These are phyloP conservation scores for Boeremia exigua DNA, from an alignment of 2,329 filamentous ascomycete genomes.

Conservation along the genomic window DNA sequence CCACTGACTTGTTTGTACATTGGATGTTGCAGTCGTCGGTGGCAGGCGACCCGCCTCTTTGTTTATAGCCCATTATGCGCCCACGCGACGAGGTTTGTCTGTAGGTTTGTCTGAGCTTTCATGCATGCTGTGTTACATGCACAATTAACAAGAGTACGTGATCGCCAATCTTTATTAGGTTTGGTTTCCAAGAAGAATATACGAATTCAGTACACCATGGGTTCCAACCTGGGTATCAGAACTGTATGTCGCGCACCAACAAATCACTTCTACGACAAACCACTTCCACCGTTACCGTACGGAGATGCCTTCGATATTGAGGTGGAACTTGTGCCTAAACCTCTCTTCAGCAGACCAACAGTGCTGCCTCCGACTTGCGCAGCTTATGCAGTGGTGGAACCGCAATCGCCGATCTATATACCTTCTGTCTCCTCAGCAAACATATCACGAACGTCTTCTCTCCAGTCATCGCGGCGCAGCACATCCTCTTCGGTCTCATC, in stretches of 20 bases:
- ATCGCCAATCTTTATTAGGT: neutral
- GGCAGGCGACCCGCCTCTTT: constrained; percentile 29
- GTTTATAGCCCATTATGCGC: constrained; percentile 28
- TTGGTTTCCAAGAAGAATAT: constrained; percentile 1
- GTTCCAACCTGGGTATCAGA: constrained; percentile 3
- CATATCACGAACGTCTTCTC: constrained; percentile 4
- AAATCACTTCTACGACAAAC: constrained; percentile 21
- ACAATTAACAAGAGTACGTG: constrained; percentile 10
- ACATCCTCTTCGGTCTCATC: constrained; percentile 11
- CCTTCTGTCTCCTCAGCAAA: constrained; percentile 11
- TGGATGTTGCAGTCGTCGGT: constrained; percentile 16
- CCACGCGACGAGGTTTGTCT: constrained; percentile 21
- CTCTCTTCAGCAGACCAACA: constrained; percentile 35
- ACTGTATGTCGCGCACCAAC: constrained; percentile 7
- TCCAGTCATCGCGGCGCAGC: constrained; percentile 8
- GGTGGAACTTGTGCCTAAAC: constrained; percentile 30
- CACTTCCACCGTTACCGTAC: constrained; percentile 15
- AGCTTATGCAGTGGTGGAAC: constrained; percentile 30
- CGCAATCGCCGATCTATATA: constrained; percentile 23
- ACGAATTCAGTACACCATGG: neutral
- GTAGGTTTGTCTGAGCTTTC: constrained; percentile 19
- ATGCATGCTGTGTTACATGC: constrained; percentile 21
- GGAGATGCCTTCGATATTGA: constrained; percentile 15
- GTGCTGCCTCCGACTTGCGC: constrained; percentile 24
- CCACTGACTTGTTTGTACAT: constrained; percentile 23